Evolutionary conservation across 306 rosid genomes (phyloP).

Genomic region (Fragaria nilgerrensis): DNA sequence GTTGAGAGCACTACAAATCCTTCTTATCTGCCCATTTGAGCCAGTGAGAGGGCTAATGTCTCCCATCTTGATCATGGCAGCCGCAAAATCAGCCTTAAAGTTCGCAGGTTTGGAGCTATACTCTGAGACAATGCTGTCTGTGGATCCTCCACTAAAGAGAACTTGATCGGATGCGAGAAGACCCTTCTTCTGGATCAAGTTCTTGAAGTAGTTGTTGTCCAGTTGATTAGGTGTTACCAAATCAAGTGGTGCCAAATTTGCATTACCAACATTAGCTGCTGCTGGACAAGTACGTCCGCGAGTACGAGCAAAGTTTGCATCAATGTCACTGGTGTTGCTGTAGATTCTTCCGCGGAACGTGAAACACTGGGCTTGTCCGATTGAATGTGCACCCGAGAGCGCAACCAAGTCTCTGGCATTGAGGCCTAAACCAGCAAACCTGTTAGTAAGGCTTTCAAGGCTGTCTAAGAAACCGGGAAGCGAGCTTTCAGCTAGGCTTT

Average conservation of each 20-base stretch:
- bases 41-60: slow-evolving; percentile 25
- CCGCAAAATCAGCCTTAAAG: slow-evolving; percentile 20
- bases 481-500: slow-evolving; percentile 17
- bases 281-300: slow-evolving; percentile 45
- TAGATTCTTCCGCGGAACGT: slow-evolving; percentile 51
- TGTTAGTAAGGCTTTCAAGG: slow-evolving; percentile 6
- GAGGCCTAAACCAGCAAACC: slow-evolving; percentile 26
- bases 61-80: slow-evolving; percentile 35
- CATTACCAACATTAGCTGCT: not conserved
- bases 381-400: slow-evolving; percentile 47
- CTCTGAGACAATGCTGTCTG: slow-evolving; percentile 25
- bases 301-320: slow-evolving; percentile 46
- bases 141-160: slow-evolving; percentile 29
- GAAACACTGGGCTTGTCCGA: slow-evolving; percentile 50
- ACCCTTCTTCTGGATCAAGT: slow-evolving; percentile 54
- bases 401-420: slow-evolving; percentile 40
- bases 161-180: slow-evolving; percentile 48
- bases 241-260: slow-evolving; percentile 46
- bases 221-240: slow-evolving; percentile 60
- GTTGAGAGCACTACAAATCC: slow-evolving; percentile 28
- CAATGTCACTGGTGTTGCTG: slow-evolving; percentile 41
- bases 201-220: slow-evolving; percentile 54
- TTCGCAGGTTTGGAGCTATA: slow-evolving; percentile 15
- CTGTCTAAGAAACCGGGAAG: slow-evolving; percentile 34
- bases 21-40: slow-evolving; percentile 26